Percentiles rank a stretch among this genome's conserved stretches.
Conservation (phyloP, 2,329 filamentous ascomycete species). For the Akanthomyces lecanii region DNA sequence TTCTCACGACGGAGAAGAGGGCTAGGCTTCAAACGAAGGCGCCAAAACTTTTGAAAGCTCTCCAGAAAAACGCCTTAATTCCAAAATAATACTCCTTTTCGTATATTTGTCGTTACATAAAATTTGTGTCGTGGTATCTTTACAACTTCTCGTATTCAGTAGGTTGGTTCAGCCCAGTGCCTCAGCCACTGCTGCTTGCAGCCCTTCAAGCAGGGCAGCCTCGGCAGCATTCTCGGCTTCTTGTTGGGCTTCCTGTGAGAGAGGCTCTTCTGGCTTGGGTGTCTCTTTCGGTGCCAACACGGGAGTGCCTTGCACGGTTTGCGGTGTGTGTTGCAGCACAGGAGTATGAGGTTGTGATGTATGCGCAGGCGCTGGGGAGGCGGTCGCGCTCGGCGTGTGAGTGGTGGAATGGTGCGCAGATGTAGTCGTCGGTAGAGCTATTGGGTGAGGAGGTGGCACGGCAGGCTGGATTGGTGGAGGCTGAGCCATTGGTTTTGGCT, state of each 20-base stretch:
- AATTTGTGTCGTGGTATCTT: not conserved
- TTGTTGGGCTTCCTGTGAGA: conserved; percentile 23
- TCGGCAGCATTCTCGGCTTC: conserved; percentile 33
- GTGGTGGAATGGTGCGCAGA: not conserved
- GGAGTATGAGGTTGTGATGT: conserved; percentile 11
- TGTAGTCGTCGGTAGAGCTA: conserved; percentile 9
- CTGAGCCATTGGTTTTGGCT: conserved; percentile 13
- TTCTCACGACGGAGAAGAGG: not conserved
- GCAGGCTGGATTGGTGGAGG: not conserved
- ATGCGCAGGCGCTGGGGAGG: conserved; percentile 4
- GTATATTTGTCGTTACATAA: conserved; percentile 2
- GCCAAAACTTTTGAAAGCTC: not conserved
- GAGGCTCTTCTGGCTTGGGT: conserved; percentile 23
- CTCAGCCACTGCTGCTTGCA: conserved; percentile 33
- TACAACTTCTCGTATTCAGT: not conserved
- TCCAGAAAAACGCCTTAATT: not conserved
- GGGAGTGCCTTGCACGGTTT: conserved; percentile 1
- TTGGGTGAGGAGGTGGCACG: conserved; percentile 13
- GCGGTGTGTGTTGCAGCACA: conserved; percentile 4
- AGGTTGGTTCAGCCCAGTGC: conserved; percentile 15
- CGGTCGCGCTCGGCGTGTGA: conserved; percentile 2
- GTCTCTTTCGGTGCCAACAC: conserved; percentile 19
- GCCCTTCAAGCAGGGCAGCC: conserved; percentile 32
- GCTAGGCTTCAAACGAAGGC: not conserved
- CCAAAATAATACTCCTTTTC: not conserved